These are phyloP conservation scores for Geotrichum fermentans DNA, from an alignment of 1,139 yeast genomes.

Conservation along the genomic window DNA sequence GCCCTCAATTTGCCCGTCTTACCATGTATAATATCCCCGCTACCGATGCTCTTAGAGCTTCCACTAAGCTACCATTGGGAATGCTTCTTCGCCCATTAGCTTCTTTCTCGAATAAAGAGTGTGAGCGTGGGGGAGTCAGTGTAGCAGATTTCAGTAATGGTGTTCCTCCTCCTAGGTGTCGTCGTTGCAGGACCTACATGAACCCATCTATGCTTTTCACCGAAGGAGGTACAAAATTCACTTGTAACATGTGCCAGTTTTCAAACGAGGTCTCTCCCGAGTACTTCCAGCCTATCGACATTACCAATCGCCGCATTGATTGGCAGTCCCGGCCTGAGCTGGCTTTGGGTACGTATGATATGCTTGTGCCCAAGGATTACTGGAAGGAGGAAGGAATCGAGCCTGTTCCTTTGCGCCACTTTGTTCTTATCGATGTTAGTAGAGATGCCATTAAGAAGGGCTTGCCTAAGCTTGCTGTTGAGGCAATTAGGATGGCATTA, in stretches of 20 bases:
- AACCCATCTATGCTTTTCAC: constrained; percentile 76
- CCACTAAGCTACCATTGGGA: constrained; percentile 77
- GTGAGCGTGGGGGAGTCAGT: constrained; percentile 48
- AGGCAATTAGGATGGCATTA: constrained; percentile 62
- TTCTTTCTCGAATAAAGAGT: constrained; percentile 18
- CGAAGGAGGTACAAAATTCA: constrained; percentile 57
- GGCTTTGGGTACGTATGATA: constrained; percentile 78
- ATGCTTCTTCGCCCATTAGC: constrained; percentile 84
- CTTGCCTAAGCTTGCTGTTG: constrained; percentile 62
- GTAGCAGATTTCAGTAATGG: constrained; percentile 54
- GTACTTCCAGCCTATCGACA: constrained; percentile 60
- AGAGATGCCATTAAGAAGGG: constrained; percentile 59
- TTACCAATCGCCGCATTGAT: constrained; percentile 59
- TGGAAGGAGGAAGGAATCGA: constrained; percentile 47
- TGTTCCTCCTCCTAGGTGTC: constrained; percentile 79
- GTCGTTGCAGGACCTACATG: constrained; percentile 83
- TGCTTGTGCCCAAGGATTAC: constrained; percentile 69
- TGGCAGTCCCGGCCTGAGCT: constrained; percentile 67
- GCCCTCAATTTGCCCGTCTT: constrained; percentile 72
- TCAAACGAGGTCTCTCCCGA: constrained; percentile 66
- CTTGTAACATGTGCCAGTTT: constrained; percentile 85
- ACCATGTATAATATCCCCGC: constrained; percentile 83
- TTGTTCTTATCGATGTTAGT: constrained; percentile 73
- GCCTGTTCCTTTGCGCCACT: constrained; percentile 57
- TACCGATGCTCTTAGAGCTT: constrained; percentile 61